Evolutionary conservation across 2,329 filamentous ascomycete genomes (phyloP).

Genomic region (Dactylonectria estremocensis): DNA sequence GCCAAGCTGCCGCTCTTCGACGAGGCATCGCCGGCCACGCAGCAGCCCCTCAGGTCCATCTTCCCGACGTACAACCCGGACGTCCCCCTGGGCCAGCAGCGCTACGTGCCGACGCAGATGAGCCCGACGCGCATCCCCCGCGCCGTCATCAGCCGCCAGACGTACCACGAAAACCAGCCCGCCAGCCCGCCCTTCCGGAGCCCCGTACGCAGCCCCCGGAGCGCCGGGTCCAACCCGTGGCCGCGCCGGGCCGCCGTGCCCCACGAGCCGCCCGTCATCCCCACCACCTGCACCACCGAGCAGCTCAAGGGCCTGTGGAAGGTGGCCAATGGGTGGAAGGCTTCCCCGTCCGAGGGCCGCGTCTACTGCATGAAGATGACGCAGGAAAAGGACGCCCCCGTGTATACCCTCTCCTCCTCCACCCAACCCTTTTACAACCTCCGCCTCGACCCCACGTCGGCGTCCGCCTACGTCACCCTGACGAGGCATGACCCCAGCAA

Average conservation of each 20-base stretch:
- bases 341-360: slow-evolving; percentile 70
- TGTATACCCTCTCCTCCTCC: slow-evolving; percentile 75
- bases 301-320: slow-evolving; percentile 78
- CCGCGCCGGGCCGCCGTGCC: slow-evolving; percentile 47
- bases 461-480: slow-evolving; percentile 73
- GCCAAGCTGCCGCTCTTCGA: slow-evolving; percentile 65
- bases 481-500: slow-evolving; percentile 73
- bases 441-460: slow-evolving; percentile 74
- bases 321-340: slow-evolving; percentile 78
- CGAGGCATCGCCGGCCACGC: slow-evolving; percentile 51
- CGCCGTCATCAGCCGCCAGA: slow-evolving; percentile 75
- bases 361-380: slow-evolving; percentile 72
- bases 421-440: slow-evolving; percentile 78
- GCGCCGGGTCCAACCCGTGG: slow-evolving; percentile 38
- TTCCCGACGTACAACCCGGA: slow-evolving; percentile 82
- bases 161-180: slow-evolving; percentile 61
- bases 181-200: slow-evolving; percentile 39
- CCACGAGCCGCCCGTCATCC: slow-evolving; percentile 62
- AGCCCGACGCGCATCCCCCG: slow-evolving; percentile 76
- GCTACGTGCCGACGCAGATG: slow-evolving; percentile 78
- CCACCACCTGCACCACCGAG: slow-evolving; percentile 69
- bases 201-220: slow-evolving; percentile 43
- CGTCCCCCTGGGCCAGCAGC: slow-evolving; percentile 76
- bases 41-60: slow-evolving; percentile 74
- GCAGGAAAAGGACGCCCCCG: slow-evolving; percentile 71